Evolutionary conservation across 2,329 filamentous ascomycete genomes (phyloP), one percentile per base, ranked within the genome.

Genomic region (Beauveria sp.): DNA sequence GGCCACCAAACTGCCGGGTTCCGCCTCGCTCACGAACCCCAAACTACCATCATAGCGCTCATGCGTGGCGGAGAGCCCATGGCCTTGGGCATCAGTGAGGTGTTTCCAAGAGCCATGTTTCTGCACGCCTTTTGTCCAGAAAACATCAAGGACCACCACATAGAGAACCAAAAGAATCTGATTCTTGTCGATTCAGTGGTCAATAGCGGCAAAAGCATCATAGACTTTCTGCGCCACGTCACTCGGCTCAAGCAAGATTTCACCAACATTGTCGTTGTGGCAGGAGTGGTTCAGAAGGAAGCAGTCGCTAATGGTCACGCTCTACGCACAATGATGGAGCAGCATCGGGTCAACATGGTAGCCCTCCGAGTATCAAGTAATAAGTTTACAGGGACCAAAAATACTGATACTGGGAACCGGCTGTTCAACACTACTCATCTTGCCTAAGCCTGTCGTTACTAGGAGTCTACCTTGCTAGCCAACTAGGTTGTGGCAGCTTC

Each of bases 31-130:
- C 28, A 79, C 58, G 83, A 87, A 66, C 8, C 70, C 1, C 58
- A 72, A 9, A 87, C 82, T 0, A 61, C 75, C 1, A 85, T 88
- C 52, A 71, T 87, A 0, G 75, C 84, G 0, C 63, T 87, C n/a
- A 87, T 88, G 84, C 80, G 83, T 9, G 83, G 80, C 2, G 84
- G 84, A 9, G 83, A 86, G 63, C 76, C 84, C 0, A 84, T 88
- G 80, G 85, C 85, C 0, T 68, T 79, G 1, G 84, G 84, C 0
- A 73, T 88, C 51, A 82, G 70, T 64, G 75, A 83, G 0, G 80
- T 73, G 0, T 79, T 88, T 5, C 80, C 79, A 0, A 62, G 61
- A 0, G 81, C 83, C 4, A 76, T 73, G 67, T 84, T 85, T 57
- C 53, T 84, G 1, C 82, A 85, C 58, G 75, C 75, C 2, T 68